Evolutionary conservation across 1,284 basidiomycete species (phyloP).

Genomic region (Sporisorium sorghi): DNA sequence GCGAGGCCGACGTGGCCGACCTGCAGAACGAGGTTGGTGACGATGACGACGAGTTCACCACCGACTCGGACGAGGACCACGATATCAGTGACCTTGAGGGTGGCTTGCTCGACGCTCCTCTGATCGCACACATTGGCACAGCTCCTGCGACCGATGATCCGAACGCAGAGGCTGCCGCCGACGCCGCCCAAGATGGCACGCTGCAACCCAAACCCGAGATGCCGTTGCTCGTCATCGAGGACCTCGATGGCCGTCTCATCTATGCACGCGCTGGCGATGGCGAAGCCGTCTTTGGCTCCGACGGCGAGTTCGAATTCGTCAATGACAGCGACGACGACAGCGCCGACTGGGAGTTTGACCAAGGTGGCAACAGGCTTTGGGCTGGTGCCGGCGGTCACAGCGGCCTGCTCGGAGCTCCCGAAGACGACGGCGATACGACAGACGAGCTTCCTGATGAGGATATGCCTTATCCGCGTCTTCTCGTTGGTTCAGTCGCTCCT

Average conservation of each 20-base stretch:
- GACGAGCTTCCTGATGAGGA: slow-evolving; percentile 68
- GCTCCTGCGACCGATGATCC: slow-evolving; percentile 20
- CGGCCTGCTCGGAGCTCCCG: slow-evolving; percentile 31
- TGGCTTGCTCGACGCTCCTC: slow-evolving; percentile 53
- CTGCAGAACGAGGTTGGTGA: slow-evolving; percentile 48
- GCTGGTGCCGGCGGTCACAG: slow-evolving; percentile 13
- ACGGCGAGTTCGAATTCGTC: slow-evolving; percentile 68
- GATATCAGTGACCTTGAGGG: slow-evolving; percentile 64
- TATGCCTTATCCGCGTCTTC: slow-evolving; percentile 67
- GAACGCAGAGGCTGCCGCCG: slow-evolving; percentile 12
- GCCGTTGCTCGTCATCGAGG: slow-evolving; percentile 67
- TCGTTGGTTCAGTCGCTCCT: slow-evolving; percentile 67
- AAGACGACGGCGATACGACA: slow-evolving; percentile 68
- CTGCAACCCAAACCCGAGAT: slow-evolving; percentile 51
- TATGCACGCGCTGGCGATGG: slow-evolving; percentile 68
- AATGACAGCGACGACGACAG: slow-evolving; percentile 66
- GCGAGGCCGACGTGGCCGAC: slow-evolving; percentile 34
- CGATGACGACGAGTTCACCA: slow-evolving; percentile 57
- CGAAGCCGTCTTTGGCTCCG: slow-evolving; percentile 69
- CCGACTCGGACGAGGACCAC: slow-evolving; percentile 53
- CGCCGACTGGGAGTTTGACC: slow-evolving; percentile 51
- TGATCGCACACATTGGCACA: slow-evolving; percentile 61
- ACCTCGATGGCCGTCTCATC: slow-evolving; percentile 68
- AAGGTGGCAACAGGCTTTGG: slow-evolving; percentile 42
- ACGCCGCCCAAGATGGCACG: slow-evolving; percentile 17